These are phyloP conservation scores for Rubus idaeus DNA, from an alignment of 306 rosid species.

Conservation along the genomic window DNA sequence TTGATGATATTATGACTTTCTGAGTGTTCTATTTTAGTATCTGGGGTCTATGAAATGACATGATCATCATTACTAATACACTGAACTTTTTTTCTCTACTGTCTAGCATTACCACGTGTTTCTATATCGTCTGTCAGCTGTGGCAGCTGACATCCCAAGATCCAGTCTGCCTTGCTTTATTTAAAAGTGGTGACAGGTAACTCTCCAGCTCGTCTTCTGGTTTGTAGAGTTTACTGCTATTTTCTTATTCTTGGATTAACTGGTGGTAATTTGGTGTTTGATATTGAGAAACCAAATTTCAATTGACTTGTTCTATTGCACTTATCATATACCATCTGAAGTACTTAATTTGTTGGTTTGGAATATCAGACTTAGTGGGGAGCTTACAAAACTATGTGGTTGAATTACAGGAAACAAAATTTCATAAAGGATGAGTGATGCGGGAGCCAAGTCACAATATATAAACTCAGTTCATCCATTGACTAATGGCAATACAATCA, in stretches of 20 bases:
- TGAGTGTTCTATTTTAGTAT: no score
- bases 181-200: constrained; percentile 60
- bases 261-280: background rate
- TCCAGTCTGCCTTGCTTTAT: constrained; percentile 58
- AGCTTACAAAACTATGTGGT: background rate
- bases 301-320: background rate
- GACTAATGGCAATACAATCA: no score
- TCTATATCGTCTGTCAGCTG: constrained; percentile 62
- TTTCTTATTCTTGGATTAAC: background rate
- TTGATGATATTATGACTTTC: background rate
- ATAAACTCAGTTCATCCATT: no score
- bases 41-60: background rate
- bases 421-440: no score
- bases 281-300: constrained; percentile 3
- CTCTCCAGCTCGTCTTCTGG: constrained; percentile 20
- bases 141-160: constrained; percentile 61
- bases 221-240: constrained; percentile 8
- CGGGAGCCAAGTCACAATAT: no score
- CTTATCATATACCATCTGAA: background rate
- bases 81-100: background rate
- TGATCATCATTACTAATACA: background rate
- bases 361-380: background rate
- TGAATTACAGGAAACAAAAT: background rate
- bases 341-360: background rate
- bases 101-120: constrained; percentile 60